Conservation (phyloP, 176 grass and related monocot species). For the Musa acuminata region DNA sequence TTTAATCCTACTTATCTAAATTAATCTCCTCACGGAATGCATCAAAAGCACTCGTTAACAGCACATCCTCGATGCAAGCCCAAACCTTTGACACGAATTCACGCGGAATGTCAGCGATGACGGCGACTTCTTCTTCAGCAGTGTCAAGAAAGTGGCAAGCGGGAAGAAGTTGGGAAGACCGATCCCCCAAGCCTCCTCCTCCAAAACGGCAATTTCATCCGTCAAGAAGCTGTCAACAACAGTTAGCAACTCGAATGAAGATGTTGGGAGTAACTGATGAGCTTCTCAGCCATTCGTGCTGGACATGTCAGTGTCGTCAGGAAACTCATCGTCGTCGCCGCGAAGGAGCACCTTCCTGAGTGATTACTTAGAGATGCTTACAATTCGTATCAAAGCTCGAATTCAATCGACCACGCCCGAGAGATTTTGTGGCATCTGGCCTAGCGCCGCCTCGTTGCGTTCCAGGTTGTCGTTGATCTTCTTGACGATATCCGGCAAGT, state of each 20-base stretch:
- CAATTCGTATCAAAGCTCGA: background rate
- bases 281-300: slow-evolving; percentile 27
- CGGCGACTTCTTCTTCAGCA: slow-evolving; percentile 30
- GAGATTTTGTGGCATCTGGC: background rate
- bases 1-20: too few species aligned
- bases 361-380: slow-evolving; percentile 2
- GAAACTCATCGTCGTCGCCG: slow-evolving; percentile 31
- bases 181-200: slow-evolving; percentile 29
- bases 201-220: slow-evolving; percentile 32
- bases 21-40: background rate
- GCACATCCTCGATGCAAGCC: slow-evolving; percentile 20
- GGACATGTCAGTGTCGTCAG: slow-evolving; percentile 14
- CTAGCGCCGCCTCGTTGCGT: background rate
- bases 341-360: slow-evolving; percentile 32
- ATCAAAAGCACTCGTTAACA: background rate
- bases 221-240: background rate
- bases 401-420: background rate
- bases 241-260: slow-evolving; percentile 23
- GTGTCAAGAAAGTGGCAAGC: background rate
- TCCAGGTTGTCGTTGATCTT: slow-evolving; percentile 53
- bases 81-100: slow-evolving; percentile 22
- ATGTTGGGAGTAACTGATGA: background rate
- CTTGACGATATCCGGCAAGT: slow-evolving; percentile 29
- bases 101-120: slow-evolving; percentile 2
- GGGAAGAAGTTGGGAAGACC: slow-evolving; percentile 42